Evolutionary conservation across 2,329 filamentous ascomycete genomes (phyloP).

Genomic region (Leptosphaerulina australis): DNA sequence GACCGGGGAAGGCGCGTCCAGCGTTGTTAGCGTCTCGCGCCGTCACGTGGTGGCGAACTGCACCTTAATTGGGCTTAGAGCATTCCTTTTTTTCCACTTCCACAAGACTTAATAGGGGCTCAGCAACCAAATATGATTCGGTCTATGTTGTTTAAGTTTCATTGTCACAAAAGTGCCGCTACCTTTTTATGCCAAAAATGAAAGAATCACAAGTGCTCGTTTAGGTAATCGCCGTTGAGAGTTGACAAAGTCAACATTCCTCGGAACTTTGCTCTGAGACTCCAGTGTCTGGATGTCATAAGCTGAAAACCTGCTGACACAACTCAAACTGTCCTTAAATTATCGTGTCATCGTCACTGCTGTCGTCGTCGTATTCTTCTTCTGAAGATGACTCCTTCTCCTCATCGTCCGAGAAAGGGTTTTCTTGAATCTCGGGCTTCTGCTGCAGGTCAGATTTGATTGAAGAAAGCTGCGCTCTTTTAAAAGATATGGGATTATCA

Average conservation of each 20-base stretch:
- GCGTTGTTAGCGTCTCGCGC: constrained; percentile 22
- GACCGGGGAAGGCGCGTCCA: constrained; percentile 23
- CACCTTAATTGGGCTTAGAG: constrained; percentile 9
- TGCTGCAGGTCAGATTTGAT: constrained; percentile 39
- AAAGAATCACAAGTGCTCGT: too few species aligned
- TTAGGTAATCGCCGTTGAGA: too few species aligned
- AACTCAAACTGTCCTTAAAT: constrained; percentile 17
- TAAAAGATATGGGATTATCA: neutral
- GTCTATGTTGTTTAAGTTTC: too few species aligned
- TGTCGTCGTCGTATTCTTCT: constrained; percentile 50
- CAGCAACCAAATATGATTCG: too few species aligned
- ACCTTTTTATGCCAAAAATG: too few species aligned
- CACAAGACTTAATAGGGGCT: neutral
- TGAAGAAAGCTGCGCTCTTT: neutral
- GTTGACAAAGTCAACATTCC: too few species aligned
- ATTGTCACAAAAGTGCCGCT: too few species aligned
- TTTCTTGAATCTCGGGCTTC: constrained; percentile 32
- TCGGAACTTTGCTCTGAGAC: neutral
- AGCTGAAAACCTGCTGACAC: neutral
- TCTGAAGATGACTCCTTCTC: constrained; percentile 50
- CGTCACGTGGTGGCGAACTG: constrained; percentile 44
- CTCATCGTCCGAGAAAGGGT: constrained; percentile 43
- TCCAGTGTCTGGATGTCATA: neutral
- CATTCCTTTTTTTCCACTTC: constrained; percentile 5
- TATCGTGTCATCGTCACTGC: constrained; percentile 46